A percentile compares a stretch with the other conserved stretches of the same genome.
Conservation (phyloP, 73 alveolate species). For the Halteria grandinella region DNA sequence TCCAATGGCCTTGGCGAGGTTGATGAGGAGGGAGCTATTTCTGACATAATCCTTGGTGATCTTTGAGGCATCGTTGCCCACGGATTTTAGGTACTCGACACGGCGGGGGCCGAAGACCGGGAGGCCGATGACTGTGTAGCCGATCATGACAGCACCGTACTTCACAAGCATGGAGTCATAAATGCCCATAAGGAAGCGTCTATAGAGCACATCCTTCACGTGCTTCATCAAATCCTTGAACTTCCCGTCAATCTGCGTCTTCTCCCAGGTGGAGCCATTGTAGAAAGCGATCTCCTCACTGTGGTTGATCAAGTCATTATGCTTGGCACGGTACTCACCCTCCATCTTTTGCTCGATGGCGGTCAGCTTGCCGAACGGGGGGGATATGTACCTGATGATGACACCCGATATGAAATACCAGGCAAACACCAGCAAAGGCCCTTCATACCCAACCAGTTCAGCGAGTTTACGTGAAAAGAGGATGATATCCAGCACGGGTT, state of each 20-base stretch:
- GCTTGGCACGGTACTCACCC: constrained; percentile 92
- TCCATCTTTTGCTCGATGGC: constrained; percentile 86
- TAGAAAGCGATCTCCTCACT: constrained; percentile 94
- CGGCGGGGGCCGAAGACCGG: constrained; percentile 92
- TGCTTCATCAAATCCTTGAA: constrained; percentile 73
- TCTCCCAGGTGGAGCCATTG: constrained; percentile 88
- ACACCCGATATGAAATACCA: constrained; percentile 91
- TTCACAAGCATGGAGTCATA: constrained; percentile 92
- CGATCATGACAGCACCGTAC: constrained; percentile 95
- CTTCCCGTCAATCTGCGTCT: constrained; percentile 68
- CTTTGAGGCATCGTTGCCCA: constrained; percentile 76
- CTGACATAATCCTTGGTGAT: constrained; percentile 92
- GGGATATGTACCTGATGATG: constrained; percentile 78
- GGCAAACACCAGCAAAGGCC: constrained; percentile 79
- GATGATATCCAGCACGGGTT: constrained; percentile 88
- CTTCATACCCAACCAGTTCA: constrained; percentile 90
- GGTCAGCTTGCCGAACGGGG: constrained; percentile 89
- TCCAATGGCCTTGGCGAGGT: constrained; percentile 95
- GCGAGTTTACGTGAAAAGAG: constrained; percentile 88
- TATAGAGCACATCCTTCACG: constrained; percentile 66
- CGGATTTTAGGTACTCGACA: constrained; percentile 72
- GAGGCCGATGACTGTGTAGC: constrained; percentile 90
- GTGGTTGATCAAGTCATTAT: constrained; percentile 81
- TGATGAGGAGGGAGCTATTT: constrained; percentile 88
- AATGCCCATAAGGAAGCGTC: constrained; percentile 89